Percentiles rank a stretch among this genome's conserved stretches.
Conservation (phyloP, 2,329 filamentous ascomycete genomes). For the Aspergillus felis region DNA sequence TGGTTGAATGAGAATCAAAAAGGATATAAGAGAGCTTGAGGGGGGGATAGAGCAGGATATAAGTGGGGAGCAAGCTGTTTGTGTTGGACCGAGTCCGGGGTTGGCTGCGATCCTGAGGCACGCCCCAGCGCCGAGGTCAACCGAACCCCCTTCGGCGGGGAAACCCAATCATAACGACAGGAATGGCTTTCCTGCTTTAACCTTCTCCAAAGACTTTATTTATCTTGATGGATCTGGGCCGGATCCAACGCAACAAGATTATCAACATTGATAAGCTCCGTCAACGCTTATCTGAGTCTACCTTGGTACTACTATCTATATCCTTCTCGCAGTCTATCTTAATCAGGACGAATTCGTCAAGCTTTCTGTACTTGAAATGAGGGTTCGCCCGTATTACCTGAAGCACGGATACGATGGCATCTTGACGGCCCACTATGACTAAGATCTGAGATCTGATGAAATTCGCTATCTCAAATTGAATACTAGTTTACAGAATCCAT, state of each 20-base stretch:
- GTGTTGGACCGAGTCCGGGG: background rate
- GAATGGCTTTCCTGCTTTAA: background rate
- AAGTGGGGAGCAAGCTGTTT: background rate
- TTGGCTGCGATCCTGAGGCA: background rate
- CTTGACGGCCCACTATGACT: background rate
- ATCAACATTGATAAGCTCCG: too few species aligned
- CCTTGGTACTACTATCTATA: background rate
- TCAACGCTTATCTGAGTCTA: too few species aligned
- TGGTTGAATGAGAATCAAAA: background rate
- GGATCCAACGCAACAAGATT: too few species aligned
- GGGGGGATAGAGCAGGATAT: background rate
- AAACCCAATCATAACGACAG: background rate
- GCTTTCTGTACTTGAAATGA: background rate
- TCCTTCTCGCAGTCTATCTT: background rate
- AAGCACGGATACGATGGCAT: background rate
- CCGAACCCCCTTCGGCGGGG: background rate
- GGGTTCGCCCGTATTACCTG: background rate
- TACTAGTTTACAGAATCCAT: background rate
- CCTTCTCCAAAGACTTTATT: too few species aligned
- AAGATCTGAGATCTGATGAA: background rate
- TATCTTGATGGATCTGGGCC: background rate
- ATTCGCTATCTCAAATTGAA: background rate
- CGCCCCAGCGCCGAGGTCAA: background rate
- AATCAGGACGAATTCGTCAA: background rate
- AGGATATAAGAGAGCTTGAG: background rate